Evolutionary conservation across 352 stramenopile species (phyloP).

Genomic region (Ophiocytium majus): DNA sequence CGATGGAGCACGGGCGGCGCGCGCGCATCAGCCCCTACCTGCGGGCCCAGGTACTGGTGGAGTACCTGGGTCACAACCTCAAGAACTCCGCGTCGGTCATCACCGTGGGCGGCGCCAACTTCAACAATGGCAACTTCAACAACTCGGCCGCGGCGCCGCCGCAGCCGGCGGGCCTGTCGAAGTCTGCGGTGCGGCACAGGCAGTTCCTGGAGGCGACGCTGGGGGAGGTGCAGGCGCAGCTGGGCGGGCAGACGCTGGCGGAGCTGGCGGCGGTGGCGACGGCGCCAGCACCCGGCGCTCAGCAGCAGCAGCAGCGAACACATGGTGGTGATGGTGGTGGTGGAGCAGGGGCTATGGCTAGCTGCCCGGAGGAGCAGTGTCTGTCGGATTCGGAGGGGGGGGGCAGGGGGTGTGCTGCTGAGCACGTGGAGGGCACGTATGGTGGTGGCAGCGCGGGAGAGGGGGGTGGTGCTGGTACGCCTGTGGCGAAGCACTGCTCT

Average conservation of each 20-base stretch:
- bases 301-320: too few relatives aligned
- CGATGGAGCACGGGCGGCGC: conserved; percentile 16
- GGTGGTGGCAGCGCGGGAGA: too few relatives aligned
- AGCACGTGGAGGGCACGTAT: too few relatives aligned
- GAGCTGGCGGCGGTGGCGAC: background rate
- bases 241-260: conserved; percentile 30
- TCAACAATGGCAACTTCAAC: conserved; percentile 5
- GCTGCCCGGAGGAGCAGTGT: too few relatives aligned
- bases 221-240: conserved; percentile 33
- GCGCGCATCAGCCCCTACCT: conserved; percentile 36
- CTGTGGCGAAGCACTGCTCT: too few relatives aligned
- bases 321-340: too few relatives aligned
- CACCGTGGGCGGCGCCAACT: background rate
- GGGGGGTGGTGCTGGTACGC: too few relatives aligned
- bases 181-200: conserved; percentile 40
- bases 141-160: background rate
- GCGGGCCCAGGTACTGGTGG: conserved; percentile 37
- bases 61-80: conserved; percentile 33
- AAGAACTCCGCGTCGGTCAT: background rate
- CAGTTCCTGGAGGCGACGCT: conserved; percentile 47
- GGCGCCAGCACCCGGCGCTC: too few relatives aligned
- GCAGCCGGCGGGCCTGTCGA: background rate
- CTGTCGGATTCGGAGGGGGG: too few relatives aligned
- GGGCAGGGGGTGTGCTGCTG: too few relatives aligned
- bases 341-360: too few relatives aligned